Conservation (phyloP, 2,329 filamentous ascomycete species). For the Fusarium nelsonii region DNA sequence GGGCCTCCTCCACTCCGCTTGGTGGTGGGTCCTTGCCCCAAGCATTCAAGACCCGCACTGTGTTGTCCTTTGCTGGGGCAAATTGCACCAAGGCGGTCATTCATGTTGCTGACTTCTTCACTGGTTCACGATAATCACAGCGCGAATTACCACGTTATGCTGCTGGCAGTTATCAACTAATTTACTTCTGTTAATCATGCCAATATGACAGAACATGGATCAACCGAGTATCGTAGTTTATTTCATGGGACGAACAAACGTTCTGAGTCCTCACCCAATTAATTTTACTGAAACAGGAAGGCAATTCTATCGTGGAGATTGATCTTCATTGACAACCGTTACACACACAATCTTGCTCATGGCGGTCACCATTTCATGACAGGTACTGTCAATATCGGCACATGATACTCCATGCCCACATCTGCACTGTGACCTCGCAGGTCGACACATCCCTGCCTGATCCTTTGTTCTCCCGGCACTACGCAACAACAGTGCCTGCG, state of each 20-base stretch:
- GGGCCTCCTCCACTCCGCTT: conserved; percentile 31
- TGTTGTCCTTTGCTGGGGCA: conserved; percentile 33
- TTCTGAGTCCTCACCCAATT: conserved; percentile 27
- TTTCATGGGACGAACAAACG: conserved; percentile 3
- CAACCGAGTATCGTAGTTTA: neutral
- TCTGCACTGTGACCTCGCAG: conserved; percentile 39
- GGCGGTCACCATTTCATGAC: conserved; percentile 39
- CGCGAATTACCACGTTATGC: conserved; percentile 31
- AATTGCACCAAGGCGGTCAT: conserved; percentile 31
- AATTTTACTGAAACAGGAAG: conserved; percentile 41
- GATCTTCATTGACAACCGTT: conserved; percentile 38
- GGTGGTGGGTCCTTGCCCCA: conserved; percentile 19
- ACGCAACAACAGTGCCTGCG: conserved; percentile 11
- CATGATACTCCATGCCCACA: conserved; percentile 28
- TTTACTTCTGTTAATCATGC: conserved; percentile 22
- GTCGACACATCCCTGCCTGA: conserved; percentile 21
- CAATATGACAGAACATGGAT: conserved; percentile 14
- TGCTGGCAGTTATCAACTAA: conserved; percentile 21
- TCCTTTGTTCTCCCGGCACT: conserved; percentile 24
- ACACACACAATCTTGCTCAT: conserved; percentile 29
- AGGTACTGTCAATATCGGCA: conserved; percentile 26
- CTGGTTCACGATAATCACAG: conserved; percentile 17
- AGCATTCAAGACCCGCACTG: conserved; percentile 32
- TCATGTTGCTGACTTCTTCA: conserved; percentile 25
- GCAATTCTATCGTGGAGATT: conserved; percentile 36